These are phyloP conservation scores for Skeletonema marinoi DNA, from an alignment of 108 stramenopile species.

Conservation along the genomic window DNA sequence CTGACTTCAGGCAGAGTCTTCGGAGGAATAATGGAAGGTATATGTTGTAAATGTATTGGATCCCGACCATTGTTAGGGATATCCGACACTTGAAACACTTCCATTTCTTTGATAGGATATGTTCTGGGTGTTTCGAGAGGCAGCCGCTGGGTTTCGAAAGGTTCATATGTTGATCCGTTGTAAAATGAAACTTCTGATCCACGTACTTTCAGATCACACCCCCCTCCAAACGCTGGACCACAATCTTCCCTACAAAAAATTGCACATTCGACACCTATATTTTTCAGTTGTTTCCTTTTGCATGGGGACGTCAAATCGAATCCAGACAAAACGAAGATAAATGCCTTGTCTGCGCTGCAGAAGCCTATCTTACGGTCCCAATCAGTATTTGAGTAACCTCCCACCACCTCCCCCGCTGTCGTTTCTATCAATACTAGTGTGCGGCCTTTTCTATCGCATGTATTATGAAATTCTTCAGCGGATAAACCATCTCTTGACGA, in stretches of 20 bases:
- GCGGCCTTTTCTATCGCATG: neutral
- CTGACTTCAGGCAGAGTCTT: neutral
- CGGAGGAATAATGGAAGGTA: neutral
- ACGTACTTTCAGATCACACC: neutral
- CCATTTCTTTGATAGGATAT: neutral
- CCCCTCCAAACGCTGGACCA: neutral
- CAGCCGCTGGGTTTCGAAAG: neutral
- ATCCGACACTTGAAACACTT: neutral
- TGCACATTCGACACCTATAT: neutral
- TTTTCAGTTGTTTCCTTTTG: constrained; percentile 2
- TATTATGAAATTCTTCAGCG: neutral
- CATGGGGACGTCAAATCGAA: neutral
- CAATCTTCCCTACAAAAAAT: neutral
- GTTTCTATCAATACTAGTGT: constrained; percentile 4
- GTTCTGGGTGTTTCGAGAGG: neutral
- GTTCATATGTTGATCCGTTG: neutral
- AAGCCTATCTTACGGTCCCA: neutral
- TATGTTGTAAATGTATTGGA: neutral
- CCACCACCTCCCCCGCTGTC: neutral
- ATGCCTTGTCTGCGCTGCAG: neutral
- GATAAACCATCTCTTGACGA: constrained; percentile 10
- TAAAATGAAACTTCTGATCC: neutral
- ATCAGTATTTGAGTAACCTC: constrained; percentile 8
- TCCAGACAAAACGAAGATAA: neutral
- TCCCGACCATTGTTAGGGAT: too few relatives aligned